Evolutionary conservation across 1,284 basidiomycete species (phyloP).

Genomic region (Microbotryum intermedium): DNA sequence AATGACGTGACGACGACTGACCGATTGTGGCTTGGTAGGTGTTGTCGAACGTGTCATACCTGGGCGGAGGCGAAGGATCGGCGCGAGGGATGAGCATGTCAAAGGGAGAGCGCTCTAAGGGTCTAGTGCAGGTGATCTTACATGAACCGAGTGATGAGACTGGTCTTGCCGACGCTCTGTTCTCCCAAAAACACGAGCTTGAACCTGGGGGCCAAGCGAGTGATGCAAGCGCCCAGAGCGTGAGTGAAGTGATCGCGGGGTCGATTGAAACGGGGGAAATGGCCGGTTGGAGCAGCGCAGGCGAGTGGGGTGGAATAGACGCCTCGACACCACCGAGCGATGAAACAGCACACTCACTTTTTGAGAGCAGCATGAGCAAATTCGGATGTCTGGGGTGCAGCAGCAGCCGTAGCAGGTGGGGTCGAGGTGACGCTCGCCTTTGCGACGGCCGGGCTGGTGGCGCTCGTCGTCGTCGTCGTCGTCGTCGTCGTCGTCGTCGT

Average conservation of each 20-base stretch:
- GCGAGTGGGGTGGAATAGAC: neutral
- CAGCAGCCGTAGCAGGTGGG: conserved; percentile 1
- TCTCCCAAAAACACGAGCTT: conserved; percentile 77
- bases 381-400: conserved; percentile 14
- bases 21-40: conserved; percentile 99
- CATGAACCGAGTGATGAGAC: conserved; percentile 84
- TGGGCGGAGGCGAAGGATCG: conserved; percentile 38
- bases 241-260: too few relatives aligned
- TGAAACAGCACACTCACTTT: conserved; percentile 6
- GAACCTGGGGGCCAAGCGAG: conserved; percentile 52
- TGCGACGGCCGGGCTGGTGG: neutral
- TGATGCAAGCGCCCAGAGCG: too few relatives aligned
- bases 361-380: conserved; percentile 31
- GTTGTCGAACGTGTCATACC: conserved; percentile 99
- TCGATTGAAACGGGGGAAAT: too few relatives aligned
- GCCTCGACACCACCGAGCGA: neutral
- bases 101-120: neutral
- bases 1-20: neutral
- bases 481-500: neutral
- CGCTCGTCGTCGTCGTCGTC: neutral
- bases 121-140: conserved; percentile 5
- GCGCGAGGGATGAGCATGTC: neutral
- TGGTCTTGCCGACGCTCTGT: conserved; percentile 80
- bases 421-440: neutral
- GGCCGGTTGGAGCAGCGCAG: neutral